Evolutionary conservation across 2,329 filamentous ascomycete species (phyloP), one percentile per base, ranked within the genome.

Genomic region (Fusarium compactum): DNA sequence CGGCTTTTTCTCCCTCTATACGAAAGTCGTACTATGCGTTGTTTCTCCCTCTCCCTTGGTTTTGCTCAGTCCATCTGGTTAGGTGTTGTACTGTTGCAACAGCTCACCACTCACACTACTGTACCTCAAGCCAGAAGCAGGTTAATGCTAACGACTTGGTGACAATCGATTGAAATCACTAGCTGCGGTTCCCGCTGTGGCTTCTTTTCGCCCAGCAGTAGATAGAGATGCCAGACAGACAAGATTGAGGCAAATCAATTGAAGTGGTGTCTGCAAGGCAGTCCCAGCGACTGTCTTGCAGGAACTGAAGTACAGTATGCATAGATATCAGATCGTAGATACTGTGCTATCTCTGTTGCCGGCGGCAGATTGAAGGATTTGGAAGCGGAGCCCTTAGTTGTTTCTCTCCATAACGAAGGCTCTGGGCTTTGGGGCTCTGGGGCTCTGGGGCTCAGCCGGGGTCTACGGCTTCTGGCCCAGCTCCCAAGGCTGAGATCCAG

Each of bases 261-360:
- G 27, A 65, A 54, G 20, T 40, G 10, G 34, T 34, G 29, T 25
- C 29, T 34, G 11, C 32, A 54, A 22, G 65, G 45, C 46, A 67
- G 56, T 62, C 53, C 47, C 59, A 55, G 27, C 58, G 62, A 27
- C 38, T 64, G 45, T 51, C 29, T 48, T 62, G 25, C 25, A 38
- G 47, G 52, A 41, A 58, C 63, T 27, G 64, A 75, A 32, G 72
- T 71, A 56, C 72, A 32, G 75, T 72, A 54, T 74, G 71, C 46
- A 63, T 40, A 44, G 20, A 24, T 48, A 22, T 38, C 34, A 11
- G 6, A 38, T 38, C 18, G n/a, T 38, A 18, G 24, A 48, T 29
- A 15, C 25, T 24, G 6, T 62, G 30, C 45, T 29, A 18, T 27
- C 9, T 11, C 18, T 15, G n/a, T 55, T 74, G 72, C 72, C 72